Conservation (phyloP, 2,329 filamentous ascomycete species). For the Microdochium trichocladiopsis region DNA sequence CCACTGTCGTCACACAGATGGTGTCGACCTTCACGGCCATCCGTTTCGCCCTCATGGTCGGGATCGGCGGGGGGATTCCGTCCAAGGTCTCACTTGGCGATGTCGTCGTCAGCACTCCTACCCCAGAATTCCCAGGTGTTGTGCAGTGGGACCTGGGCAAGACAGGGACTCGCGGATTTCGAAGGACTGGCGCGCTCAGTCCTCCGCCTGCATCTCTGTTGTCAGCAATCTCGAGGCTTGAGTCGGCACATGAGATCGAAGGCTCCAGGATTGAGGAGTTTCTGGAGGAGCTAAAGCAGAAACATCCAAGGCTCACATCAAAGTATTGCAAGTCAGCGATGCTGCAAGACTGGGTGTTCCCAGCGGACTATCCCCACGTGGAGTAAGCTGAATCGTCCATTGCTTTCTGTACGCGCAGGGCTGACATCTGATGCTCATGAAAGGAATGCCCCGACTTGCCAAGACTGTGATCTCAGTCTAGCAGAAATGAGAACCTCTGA, state of each 20-base stretch:
- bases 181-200: constrained; percentile 6
- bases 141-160: constrained; percentile 16
- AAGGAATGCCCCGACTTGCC: no score
- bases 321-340: not conserved
- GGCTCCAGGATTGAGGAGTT: constrained; percentile 9
- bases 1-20: constrained; percentile 22
- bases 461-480: no score
- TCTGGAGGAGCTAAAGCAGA: constrained; percentile 8
- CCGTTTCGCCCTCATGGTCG: constrained; percentile 20
- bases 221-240: constrained; percentile 8
- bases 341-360: no score
- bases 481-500: no score
- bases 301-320: constrained; percentile 8
- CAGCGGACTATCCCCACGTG: no score
- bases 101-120: constrained; percentile 14
- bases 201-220: constrained; percentile 11
- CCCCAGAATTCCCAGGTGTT: constrained; percentile 1
- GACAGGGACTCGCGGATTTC: constrained; percentile 6
- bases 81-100: constrained; percentile 15
- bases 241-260: constrained; percentile 4
- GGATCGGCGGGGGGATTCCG: constrained; percentile 7
- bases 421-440: no score
- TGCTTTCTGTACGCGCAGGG: constrained; percentile 5
- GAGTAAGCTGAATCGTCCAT: no score
- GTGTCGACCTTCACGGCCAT: constrained; percentile 22